Conservation (phyloP, 495 filamentous ascomycete species). For the Xanthoparmelia taractica region DNA sequence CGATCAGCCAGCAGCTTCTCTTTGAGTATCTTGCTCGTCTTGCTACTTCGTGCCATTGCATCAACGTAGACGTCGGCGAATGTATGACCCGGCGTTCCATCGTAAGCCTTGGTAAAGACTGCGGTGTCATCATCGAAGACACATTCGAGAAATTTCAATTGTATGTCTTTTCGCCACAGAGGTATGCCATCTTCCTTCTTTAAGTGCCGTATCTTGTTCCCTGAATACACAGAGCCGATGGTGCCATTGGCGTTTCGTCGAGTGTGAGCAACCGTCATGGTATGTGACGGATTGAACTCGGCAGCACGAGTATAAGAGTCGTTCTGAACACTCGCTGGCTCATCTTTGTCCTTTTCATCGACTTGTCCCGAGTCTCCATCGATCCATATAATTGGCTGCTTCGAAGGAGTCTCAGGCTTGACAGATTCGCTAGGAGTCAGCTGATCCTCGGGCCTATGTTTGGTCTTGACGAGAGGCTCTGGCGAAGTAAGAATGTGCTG, state of each 20-base stretch:
- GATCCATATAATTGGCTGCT: constrained; percentile 19
- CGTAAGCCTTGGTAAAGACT: constrained; percentile 82
- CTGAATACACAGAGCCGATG: constrained; percentile 64
- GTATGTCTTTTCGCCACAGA: constrained; percentile 94
- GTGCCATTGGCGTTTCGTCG: constrained; percentile 59
- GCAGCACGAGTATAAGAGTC: constrained; percentile 41
- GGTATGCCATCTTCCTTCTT: constrained; percentile 98
- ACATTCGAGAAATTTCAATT: constrained; percentile 85
- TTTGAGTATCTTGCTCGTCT: constrained; percentile 95
- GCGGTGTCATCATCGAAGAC: constrained; percentile 79
- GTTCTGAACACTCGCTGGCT: constrained; percentile 32
- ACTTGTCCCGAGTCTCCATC: constrained; percentile 16
- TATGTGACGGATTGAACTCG: constrained; percentile 36
- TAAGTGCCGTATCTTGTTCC: constrained; percentile 89
- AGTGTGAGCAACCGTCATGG: constrained; percentile 49
- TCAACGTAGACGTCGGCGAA: constrained; percentile 97
- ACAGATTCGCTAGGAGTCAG: constrained; percentile 3
- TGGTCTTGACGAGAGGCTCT: constrained; percentile 11
- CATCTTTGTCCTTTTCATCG: constrained; percentile 14
- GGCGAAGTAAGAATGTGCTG: constrained; percentile 24
- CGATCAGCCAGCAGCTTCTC: constrained; percentile 93
- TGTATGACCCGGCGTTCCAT: constrained; percentile 61
- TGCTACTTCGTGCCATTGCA: constrained; percentile 96
- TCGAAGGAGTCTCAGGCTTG: constrained; percentile 10
- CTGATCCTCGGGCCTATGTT: constrained; percentile 8